A percentile compares a stretch with the other conserved stretches of the same genome.
These are phyloP conservation scores for Favolaschia claudopus DNA, from an alignment of 768 basidiomycete genomes.

Conservation along the genomic window DNA sequence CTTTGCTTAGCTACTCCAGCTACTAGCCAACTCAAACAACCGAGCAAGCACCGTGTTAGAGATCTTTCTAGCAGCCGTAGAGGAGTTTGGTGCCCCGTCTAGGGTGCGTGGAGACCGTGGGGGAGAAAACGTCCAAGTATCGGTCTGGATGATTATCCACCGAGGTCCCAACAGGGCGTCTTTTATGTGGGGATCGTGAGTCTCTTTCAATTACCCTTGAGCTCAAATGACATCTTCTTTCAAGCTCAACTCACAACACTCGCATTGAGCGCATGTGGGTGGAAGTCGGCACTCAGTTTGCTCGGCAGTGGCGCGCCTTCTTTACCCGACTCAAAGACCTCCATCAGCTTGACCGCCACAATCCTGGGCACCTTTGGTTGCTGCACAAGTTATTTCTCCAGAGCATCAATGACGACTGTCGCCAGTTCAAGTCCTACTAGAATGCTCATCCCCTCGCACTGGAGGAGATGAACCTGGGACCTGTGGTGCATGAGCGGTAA, in stretches of 20 bases:
- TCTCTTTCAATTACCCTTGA: not conserved
- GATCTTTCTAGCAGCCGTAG: conserved; percentile 31
- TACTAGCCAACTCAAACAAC: conserved; percentile 39
- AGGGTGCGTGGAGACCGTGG: conserved; percentile 42
- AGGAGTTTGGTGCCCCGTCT: conserved; percentile 36
- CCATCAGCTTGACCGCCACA: conserved; percentile 40
- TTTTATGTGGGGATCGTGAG: conserved; percentile 45
- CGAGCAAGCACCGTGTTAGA: conserved; percentile 35
- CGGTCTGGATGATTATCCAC: conserved; percentile 43
- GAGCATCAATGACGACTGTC: conserved; percentile 45
- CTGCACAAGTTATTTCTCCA: conserved; percentile 50
- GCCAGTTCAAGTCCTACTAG: conserved; percentile 43
- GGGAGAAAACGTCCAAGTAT: conserved; percentile 42
- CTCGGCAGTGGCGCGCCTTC: conserved; percentile 48
- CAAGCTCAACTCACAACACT: conserved; percentile 48
- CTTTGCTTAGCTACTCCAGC: conserved; percentile 31
- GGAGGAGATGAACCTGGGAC: no score
- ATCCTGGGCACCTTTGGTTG: conserved; percentile 51
- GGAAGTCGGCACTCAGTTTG: conserved; percentile 50
- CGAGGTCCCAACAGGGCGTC: conserved; percentile 37
- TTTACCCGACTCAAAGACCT: conserved; percentile 43
- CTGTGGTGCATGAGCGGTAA: no score
- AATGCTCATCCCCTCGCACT: conserved; percentile 44
- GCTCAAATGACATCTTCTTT: no score
- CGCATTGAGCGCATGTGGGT: conserved; percentile 53